Conservation (phyloP, 768 basidiomycete species). For the Lactifluus pinguis region DNA sequence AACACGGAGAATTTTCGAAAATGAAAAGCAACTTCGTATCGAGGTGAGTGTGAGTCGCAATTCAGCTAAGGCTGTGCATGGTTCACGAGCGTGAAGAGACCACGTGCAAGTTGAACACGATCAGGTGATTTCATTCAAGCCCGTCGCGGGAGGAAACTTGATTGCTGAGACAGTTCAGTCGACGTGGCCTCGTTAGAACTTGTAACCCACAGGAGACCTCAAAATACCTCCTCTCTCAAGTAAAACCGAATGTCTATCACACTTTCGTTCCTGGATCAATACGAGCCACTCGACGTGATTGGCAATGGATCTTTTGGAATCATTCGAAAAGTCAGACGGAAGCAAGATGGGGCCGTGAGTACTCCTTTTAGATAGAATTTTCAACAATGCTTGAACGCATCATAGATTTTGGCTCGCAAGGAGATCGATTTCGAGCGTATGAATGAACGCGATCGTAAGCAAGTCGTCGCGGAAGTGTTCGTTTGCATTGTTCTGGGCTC, state of each 20-base stretch:
- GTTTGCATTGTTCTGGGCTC: constrained; percentile 26
- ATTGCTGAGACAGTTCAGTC: background rate
- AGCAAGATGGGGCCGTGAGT: constrained; percentile 73
- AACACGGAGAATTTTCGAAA: too few relatives aligned
- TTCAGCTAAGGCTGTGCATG: too few relatives aligned
- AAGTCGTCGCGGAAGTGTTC: constrained; percentile 97
- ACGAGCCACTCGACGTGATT: constrained; percentile 84
- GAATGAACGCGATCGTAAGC: constrained; percentile 92
- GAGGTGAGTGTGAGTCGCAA: too few relatives aligned
- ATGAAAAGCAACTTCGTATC: too few relatives aligned
- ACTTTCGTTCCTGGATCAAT: constrained; percentile 53
- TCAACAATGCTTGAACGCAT: constrained; percentile 6
- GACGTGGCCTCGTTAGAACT: background rate
- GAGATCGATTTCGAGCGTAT: constrained; percentile 97
- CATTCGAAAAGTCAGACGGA: constrained; percentile 87
- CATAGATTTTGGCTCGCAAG: constrained; percentile 77
- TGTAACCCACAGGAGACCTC: background rate
- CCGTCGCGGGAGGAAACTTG: background rate
- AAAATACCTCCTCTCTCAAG: background rate
- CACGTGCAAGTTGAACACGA: constrained; percentile 16
- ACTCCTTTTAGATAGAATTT: background rate
- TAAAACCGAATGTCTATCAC: constrained; percentile 16
- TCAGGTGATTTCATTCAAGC: constrained; percentile 3
- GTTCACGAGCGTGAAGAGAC: too few relatives aligned
- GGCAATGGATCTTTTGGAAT: constrained; percentile 98